Evolutionary conservation across 2,329 filamentous ascomycete genomes (phyloP).

Genomic region (Sclerotinia nivalis): DNA sequence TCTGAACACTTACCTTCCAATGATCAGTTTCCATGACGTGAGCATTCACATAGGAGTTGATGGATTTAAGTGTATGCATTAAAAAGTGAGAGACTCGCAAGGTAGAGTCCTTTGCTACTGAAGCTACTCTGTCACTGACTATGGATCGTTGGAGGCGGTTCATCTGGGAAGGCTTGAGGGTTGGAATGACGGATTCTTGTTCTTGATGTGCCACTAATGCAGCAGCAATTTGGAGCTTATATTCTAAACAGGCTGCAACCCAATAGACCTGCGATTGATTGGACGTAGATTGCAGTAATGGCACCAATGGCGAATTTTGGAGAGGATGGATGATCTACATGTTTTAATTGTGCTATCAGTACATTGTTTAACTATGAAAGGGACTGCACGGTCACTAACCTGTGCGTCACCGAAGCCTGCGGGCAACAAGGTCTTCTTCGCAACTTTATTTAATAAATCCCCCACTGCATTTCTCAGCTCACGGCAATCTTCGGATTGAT

Average conservation of each 20-base stretch:
- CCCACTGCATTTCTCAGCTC: constrained; percentile 33
- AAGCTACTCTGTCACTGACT: constrained; percentile 54
- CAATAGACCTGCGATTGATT: constrained; percentile 45
- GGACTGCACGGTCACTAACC: constrained; percentile 45
- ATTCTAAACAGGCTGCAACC: constrained; percentile 55
- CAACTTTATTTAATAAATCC: constrained; percentile 34
- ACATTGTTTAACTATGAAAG: constrained; percentile 36
- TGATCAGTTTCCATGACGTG: constrained; percentile 36
- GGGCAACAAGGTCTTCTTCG: constrained; percentile 30
- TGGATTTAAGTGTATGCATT: constrained; percentile 44
- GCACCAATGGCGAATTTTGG: constrained; percentile 56
- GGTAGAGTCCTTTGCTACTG: constrained; percentile 62
- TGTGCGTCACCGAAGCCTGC: constrained; percentile 45
- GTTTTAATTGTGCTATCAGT: constrained; percentile 40
- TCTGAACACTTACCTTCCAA: constrained; percentile 36
- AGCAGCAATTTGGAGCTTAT: constrained; percentile 48
- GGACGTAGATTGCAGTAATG: constrained; percentile 47
- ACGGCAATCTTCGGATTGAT: constrained; percentile 32
- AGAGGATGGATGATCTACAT: constrained; percentile 59
- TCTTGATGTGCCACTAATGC: constrained; percentile 47
- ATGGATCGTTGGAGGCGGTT: constrained; percentile 63
- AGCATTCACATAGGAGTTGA: constrained; percentile 48
- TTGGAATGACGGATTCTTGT: constrained; percentile 47
- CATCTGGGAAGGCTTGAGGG: constrained; percentile 52
- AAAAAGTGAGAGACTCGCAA: constrained; percentile 56